A percentile compares a stretch with the other conserved stretches of the same genome.
phyloP scores from a whole-genome alignment of 2,329 filamentous ascomycete genomes.

The Chaetomiaceae sp. region DNA sequence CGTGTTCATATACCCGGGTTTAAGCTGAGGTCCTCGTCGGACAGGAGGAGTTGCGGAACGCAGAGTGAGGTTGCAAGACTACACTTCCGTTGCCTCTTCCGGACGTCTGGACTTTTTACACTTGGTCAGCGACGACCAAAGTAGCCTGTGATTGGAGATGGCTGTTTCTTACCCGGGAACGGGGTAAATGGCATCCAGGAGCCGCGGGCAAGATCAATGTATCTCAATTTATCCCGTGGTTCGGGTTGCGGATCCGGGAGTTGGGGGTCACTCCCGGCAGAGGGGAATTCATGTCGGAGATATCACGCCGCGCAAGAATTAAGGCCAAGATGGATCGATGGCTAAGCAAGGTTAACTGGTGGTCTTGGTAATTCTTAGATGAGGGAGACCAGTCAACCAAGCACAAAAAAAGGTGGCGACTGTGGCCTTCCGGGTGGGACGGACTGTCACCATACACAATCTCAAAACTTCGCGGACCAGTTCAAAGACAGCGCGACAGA shows the following conservation, averaged over 20 bases:
- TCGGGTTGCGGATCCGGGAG: not conserved
- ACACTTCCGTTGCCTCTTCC: not conserved
- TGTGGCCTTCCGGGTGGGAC: no score
- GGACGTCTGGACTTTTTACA: conserved; percentile 10
- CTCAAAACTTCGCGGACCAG: no score
- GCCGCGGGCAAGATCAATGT: conserved; percentile 3
- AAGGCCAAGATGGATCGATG: no score
- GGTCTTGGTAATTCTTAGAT: no score
- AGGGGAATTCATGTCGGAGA: no score
- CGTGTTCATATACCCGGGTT: conserved; percentile 3
- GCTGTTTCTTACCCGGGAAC: not conserved
- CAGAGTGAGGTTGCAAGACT: not conserved
- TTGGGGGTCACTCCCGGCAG: not conserved
- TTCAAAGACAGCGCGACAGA: no score
- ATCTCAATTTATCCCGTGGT: conserved; percentile 11
- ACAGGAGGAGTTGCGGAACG: not conserved
- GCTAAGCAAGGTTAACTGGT: no score
- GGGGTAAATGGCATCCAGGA: conserved; percentile 2
- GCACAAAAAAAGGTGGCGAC: no score
- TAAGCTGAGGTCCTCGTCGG: not conserved
- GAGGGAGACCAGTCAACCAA: no score
- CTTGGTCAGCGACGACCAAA: conserved; percentile 4
- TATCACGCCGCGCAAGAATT: not conserved
- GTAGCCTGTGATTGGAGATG: not conserved
- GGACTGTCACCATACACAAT: no score